phyloP scores from a whole-genome alignment of 805 yeast genomes.

The Candida sakaeoensis region DNA sequence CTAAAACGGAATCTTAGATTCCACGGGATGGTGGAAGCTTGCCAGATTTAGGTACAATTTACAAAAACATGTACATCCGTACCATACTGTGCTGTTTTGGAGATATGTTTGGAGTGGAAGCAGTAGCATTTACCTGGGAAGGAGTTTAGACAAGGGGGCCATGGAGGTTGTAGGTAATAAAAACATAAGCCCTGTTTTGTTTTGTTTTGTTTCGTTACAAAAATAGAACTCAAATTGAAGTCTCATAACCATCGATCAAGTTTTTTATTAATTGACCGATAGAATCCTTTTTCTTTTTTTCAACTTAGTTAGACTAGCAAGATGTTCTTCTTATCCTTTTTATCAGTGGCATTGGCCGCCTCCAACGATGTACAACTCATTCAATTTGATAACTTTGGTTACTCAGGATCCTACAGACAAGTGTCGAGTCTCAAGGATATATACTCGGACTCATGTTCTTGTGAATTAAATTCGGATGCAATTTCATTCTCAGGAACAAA shows the following conservation, averaged over 20 bases:
- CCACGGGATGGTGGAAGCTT: too few relatives aligned
- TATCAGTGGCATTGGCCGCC: constrained; percentile 5
- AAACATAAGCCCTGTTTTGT: constrained; percentile 3
- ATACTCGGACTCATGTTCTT: constrained; percentile 39
- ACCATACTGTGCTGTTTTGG: too few relatives aligned
- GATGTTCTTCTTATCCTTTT: constrained; percentile 1
- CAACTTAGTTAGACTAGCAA: not conserved
- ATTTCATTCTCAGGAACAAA: constrained; percentile 52
- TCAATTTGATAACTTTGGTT: constrained; percentile 55
- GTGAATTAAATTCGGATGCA: constrained; percentile 36
- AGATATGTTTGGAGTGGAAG: too few relatives aligned
- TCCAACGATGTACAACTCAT: constrained; percentile 17
- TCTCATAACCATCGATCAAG: not conserved
- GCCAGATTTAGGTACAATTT: too few relatives aligned
- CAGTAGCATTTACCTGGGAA: too few relatives aligned
- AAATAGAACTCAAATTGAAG: not conserved
- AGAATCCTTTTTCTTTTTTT: not conserved
- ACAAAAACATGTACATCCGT: too few relatives aligned
- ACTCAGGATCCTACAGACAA: constrained; percentile 46
- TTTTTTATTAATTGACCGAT: not conserved
- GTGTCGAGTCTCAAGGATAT: constrained; percentile 44
- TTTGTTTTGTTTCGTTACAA: constrained; percentile 3
- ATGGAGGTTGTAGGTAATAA: too few relatives aligned
- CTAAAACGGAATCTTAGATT: too few relatives aligned
- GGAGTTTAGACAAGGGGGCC: too few relatives aligned